Base-by-base conservation (phyloP, 441 rosid species). In the Erodium trifolium region DNA sequence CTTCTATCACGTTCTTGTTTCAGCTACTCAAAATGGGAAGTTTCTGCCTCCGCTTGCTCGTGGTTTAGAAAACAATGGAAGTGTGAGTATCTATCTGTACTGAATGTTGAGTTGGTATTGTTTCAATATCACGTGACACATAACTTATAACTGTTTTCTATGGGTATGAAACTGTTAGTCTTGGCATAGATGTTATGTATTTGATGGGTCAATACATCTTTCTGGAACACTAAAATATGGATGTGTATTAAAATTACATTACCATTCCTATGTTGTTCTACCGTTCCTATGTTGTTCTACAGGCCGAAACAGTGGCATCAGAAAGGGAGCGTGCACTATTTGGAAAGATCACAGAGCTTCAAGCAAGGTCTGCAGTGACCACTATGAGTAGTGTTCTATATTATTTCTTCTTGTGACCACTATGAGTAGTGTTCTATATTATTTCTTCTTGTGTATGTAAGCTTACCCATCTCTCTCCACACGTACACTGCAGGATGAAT, bases 21-120 rank as follows among this genome's bases (percentile, higher is more conserved):
- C 88, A 92, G 95, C 77, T 55, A 68, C 80, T 72, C 98, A 86
- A 79, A 89, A 88, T 65, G 97, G 98, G 59, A 95, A 90, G 83
- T 85, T 90, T 31, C 34, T 31, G 82, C 97, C 92, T 37, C 90
- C 86, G 1, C 77, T 88, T 68, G 88, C 97, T 72, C 92, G 81
- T 41, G 37, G 77, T 70, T 66, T 80, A 8, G 99, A 95, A 78
- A 89, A 75, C 77, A 92, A 87, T 81, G 98, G 92, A 81, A 85
- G 45, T 65, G 97, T 95, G 76, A 84, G 91, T 71, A 73, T 31
- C 10, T 7, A 60, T 60, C 34, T 60, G 19, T 2, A 8, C n/a
- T 60, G 64, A 60, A 19, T 23, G 31, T 18, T 60, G 64, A 60
- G 23, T 10, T 16, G 9, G 64, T 7, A 29, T 60, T 34, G 5